Evolutionary conservation across 352 stramenopile genomes (phyloP).

Genomic region (Phytophthora constricta): DNA sequence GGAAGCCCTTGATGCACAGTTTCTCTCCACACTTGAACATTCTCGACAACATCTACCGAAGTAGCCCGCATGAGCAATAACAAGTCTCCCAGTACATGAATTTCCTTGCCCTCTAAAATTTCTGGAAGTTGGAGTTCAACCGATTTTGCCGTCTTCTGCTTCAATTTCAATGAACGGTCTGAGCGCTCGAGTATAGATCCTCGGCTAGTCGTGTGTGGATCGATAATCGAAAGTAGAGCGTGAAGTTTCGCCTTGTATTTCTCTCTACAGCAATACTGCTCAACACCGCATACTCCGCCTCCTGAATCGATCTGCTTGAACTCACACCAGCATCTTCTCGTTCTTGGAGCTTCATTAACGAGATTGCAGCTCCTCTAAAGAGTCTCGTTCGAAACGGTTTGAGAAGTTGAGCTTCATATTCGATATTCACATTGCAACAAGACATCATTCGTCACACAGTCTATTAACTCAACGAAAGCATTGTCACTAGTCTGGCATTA

Average conservation of each 20-base stretch:
- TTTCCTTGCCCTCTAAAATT: slow-evolving; percentile 48
- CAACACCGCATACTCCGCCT: slow-evolving; percentile 45
- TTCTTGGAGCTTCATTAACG: slow-evolving; percentile 3
- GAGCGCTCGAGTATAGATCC: not conserved
- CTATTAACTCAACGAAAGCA: too few relatives aligned
- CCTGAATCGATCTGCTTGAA: slow-evolving; percentile 31
- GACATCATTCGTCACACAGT: too few relatives aligned
- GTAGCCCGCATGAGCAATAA: slow-evolving; percentile 56
- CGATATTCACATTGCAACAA: too few relatives aligned
- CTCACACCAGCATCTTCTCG: not conserved
- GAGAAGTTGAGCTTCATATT: too few relatives aligned
- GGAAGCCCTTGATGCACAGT: slow-evolving; percentile 44
- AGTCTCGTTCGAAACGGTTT: too few relatives aligned
- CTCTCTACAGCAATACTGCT: slow-evolving; percentile 60
- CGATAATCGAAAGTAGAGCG: slow-evolving; percentile 28
- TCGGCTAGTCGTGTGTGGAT: slow-evolving; percentile 1
- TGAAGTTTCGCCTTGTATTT: slow-evolving; percentile 52
- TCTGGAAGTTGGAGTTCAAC: not conserved
- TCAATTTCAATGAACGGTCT: slow-evolving; percentile 2
- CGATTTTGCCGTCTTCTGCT: not conserved
- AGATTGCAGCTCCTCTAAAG: not conserved
- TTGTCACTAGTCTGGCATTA: too few relatives aligned
- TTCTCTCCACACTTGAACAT: slow-evolving; percentile 46
- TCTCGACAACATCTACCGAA: slow-evolving; percentile 67
- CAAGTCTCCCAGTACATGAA: slow-evolving; percentile 62